A percentile compares a stretch with the other conserved stretches of the same genome.
Conservation (phyloP, 1,284 basidiomycete species). For the Rhodotorula sp. region DNA sequence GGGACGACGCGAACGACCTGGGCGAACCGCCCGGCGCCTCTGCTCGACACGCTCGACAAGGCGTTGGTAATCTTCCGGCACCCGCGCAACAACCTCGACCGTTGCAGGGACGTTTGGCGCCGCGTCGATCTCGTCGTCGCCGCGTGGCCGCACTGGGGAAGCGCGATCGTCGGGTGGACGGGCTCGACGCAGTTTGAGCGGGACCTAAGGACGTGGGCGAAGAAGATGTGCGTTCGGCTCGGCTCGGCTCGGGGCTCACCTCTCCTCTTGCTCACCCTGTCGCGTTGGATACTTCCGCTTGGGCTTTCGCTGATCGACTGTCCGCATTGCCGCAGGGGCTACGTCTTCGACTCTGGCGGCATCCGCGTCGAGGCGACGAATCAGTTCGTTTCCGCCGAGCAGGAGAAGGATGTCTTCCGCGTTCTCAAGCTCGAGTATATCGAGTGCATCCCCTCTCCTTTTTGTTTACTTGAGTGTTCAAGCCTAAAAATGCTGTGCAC, state of each 20-base stretch:
- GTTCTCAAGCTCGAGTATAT: conserved; percentile 54
- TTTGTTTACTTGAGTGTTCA: too few relatives aligned
- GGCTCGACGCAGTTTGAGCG: conserved; percentile 77
- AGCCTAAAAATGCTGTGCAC: too few relatives aligned
- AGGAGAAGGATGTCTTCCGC: conserved; percentile 40
- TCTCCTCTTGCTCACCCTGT: too few relatives aligned
- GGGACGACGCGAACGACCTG: conserved; percentile 20
- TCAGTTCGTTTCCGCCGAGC: conserved; percentile 7
- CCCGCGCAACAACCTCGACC: conserved; percentile 51
- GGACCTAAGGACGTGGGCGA: conserved; percentile 72
- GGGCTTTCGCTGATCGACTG: too few relatives aligned
- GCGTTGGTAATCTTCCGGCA: conserved; percentile 49
- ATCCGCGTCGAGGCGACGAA: conserved; percentile 13
- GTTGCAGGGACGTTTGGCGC: conserved; percentile 50
- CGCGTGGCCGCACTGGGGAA: conserved; percentile 69
- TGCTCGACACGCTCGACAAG: conserved; percentile 36
- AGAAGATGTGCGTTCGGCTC: conserved; percentile 54
- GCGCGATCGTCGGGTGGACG: conserved; percentile 73
- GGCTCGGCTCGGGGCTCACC: too few relatives aligned
- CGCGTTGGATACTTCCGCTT: too few relatives aligned
- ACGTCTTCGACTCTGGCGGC: conserved; percentile 67
- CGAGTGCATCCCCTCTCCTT: conserved; percentile 40
- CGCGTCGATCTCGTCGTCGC: conserved; percentile 75
- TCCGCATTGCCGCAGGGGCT: conserved; percentile 62
- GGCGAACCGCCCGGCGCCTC: conserved; percentile 17